A percentile compares a stretch with the other conserved stretches of the same genome.
Evolutionary conservation across 202 grass and related monocot genomes (phyloP).

Genomic region (Zoysia matrella): DNA sequence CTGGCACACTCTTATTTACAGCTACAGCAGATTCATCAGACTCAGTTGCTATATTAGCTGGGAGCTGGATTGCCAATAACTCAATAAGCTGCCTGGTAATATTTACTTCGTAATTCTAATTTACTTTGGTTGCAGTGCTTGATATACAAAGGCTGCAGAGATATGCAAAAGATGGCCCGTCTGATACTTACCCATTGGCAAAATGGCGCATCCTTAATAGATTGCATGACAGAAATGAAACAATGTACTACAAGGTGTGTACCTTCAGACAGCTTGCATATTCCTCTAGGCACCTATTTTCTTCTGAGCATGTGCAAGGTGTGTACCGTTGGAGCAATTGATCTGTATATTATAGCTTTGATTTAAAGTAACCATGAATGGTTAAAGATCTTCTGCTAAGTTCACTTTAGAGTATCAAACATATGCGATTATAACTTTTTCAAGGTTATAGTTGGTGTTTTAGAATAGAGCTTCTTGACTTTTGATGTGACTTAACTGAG

Average conservation of each 20-base stretch:
- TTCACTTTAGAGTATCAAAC: conserved; percentile 8
- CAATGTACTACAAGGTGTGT: conserved; percentile 96
- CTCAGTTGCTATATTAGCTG: neutral
- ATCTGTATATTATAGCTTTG: conserved; percentile 5
- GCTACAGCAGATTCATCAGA: conserved; percentile 29
- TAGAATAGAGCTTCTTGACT: neutral
- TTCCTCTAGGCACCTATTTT: conserved; percentile 27
- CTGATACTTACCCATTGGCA: conserved; percentile 83
- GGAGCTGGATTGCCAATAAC: neutral
- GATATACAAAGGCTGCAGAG: conserved; percentile 78
- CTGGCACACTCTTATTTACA: neutral
- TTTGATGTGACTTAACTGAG: neutral
- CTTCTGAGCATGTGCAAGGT: neutral
- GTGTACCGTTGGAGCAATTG: neutral
- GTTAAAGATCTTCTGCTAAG: conserved; percentile 17
- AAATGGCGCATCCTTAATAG: conserved; percentile 98
- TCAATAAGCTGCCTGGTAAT: neutral
- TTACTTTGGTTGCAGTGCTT: conserved; percentile 63
- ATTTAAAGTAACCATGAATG: neutral
- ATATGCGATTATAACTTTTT: neutral
- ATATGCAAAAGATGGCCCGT: conserved; percentile 77
- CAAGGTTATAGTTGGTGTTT: neutral
- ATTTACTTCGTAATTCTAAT: conserved; percentile 28
- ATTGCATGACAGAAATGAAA: conserved; percentile 96
- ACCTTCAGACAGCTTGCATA: conserved; percentile 20